Evolutionary conservation across 2,329 filamentous ascomycete species (phyloP), one percentile per base, ranked within the genome.

Genomic region (Tolypocladium amazonense): DNA sequence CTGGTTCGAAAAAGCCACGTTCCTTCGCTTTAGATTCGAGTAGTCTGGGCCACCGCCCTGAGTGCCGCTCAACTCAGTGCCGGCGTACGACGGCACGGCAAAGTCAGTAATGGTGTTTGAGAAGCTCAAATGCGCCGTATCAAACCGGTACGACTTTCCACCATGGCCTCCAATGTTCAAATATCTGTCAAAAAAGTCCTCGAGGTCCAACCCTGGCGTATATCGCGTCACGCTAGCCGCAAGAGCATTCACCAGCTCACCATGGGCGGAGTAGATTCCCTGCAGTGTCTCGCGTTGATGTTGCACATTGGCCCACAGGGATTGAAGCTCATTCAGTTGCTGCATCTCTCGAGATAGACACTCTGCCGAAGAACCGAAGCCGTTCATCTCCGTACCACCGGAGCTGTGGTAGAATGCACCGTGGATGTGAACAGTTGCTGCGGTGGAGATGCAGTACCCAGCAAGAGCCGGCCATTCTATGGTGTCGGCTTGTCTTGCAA

Each of bases 381-480:
- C 67, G 77, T 82, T 85, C 79, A 76, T 85, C 73, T 74, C 83
- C 83, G 39, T 73, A 54, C 65, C 72, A 14, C 74, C 73, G 43
- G 74, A 75, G 65, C 80, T 82, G 64, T 83, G 84, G 71, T 96
- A 96, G 68, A 94, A 87, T 8, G 88, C 85, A 15, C 91, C 91
- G 68, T 96, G 91, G 12, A 95, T 87, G 68, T 96, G 91, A 1
- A 96, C 90, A 0, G 91, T 95, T 5, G 89, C 91, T 2, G 91
- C 91, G 2, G 90, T 93, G 72, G 87, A 90, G 56, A 96, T 85
- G 68, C 90, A 94, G 71, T 93, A 95, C 8, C 90, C 89, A 2
- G 94, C 88, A 68, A 95, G 92, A 0, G 88, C 87, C 0, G 91
- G 89, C 90, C 90, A 95, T 71, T 94, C 90, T 27, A 92, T 85